A percentile compares a stretch with the other conserved stretches of the same genome.
Conservation (phyloP, 306 rosid genomes). For the Medicago ruthenica region DNA sequence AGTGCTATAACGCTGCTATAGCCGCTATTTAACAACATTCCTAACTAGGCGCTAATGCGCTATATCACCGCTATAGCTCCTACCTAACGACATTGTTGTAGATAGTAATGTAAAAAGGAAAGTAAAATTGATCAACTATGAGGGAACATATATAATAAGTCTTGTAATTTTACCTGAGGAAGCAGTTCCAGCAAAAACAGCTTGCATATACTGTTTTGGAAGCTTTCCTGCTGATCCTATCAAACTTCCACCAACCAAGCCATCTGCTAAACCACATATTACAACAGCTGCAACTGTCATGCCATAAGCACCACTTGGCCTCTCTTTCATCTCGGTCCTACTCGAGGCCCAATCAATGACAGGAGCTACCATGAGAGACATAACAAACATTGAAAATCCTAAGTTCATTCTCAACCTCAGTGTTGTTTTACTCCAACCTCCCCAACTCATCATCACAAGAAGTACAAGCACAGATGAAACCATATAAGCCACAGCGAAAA, state of each 20-base stretch:
- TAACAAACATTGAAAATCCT: slow-evolving; percentile 51
- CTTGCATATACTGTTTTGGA: slow-evolving; percentile 92
- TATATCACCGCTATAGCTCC: too few species aligned
- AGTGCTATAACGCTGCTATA: too few species aligned
- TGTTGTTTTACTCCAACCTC: slow-evolving; percentile 65
- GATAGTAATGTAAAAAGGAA: slow-evolving; percentile 21
- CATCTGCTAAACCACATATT: slow-evolving; percentile 69
- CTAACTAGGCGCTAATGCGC: too few species aligned
- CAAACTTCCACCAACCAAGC: slow-evolving; percentile 82
- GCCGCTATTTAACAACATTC: too few species aligned
- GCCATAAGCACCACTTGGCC: slow-evolving; percentile 58
- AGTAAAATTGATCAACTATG: slow-evolving; percentile 34
- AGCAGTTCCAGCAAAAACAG: slow-evolving; percentile 95
- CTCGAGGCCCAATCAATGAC: slow-evolving; percentile 62
- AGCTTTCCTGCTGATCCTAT: slow-evolving; percentile 95
- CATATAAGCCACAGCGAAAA: slow-evolving; percentile 78
- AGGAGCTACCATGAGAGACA: slow-evolving; percentile 78
- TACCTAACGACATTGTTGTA: too few species aligned
- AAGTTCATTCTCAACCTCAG: slow-evolving; percentile 64
- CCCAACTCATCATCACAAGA: slow-evolving; percentile 68
- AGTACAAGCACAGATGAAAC: slow-evolving; percentile 68
- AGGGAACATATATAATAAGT: background rate
- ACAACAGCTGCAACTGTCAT: slow-evolving; percentile 51
- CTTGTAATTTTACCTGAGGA: slow-evolving; percentile 71
- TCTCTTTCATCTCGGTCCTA: slow-evolving; percentile 33